Conservation (phyloP, 345 rosid species). For the Pelargonium nanum region DNA sequence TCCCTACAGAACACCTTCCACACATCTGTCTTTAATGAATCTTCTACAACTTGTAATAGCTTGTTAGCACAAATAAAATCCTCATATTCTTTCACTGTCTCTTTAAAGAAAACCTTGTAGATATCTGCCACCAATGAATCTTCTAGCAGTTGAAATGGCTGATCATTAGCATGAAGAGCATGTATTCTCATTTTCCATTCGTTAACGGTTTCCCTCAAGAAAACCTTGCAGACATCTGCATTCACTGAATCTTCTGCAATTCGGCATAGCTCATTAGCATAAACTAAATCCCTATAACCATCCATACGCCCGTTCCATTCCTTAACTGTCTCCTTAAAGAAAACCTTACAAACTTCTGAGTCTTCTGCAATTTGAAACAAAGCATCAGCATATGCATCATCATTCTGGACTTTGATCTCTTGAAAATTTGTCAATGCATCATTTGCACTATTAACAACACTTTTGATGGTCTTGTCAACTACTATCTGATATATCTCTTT, state of each 20-base stretch:
- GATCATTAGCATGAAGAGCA: too few species aligned
- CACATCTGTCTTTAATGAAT: too few species aligned
- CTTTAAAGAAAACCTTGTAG: slow-evolving; percentile 2
- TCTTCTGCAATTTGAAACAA: too few species aligned
- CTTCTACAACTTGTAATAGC: too few species aligned
- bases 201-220: too few species aligned
- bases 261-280: background rate
- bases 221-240: slow-evolving; percentile 22
- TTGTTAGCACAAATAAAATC: too few species aligned
- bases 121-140: slow-evolving; percentile 5
- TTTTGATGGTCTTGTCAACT: slow-evolving; percentile 23
- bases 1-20: too few species aligned
- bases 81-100: too few species aligned
- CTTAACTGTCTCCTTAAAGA: slow-evolving; percentile 2
- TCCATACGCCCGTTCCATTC: slow-evolving; percentile 13
- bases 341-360: slow-evolving; percentile 1
- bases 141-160: too few species aligned
- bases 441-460: slow-evolving; percentile 10
- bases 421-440: slow-evolving; percentile 2
- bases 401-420: slow-evolving; percentile 8
- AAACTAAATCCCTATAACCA: slow-evolving; percentile 7
- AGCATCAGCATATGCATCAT: background rate
- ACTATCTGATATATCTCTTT: slow-evolving; percentile 29
- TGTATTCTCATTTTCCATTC: too few species aligned
- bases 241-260: background rate